Base-by-base conservation (phyloP, 768 basidiomycete genomes). In the Mycena filopes region DNA sequence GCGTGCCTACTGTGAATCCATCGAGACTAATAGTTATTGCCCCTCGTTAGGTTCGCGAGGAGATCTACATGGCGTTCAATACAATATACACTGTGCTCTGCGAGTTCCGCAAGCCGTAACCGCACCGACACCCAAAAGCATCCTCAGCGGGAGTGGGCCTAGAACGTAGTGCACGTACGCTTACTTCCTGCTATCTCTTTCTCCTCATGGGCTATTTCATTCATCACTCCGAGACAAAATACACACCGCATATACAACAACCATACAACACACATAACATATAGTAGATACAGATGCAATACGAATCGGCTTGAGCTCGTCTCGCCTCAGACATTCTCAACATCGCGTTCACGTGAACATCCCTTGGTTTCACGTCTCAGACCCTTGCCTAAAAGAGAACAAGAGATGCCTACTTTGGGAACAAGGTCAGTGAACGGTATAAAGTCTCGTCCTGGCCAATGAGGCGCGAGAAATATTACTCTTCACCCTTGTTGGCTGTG, bases 31-130 rank as follows among this genome's bases (percentile, higher is more conserved):
- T 67, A 65, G 16, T 7, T 68, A 76, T 78, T 77, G 70, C 75
- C 67, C 74, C 64, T 73, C 69, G 21, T 21, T 78, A 97, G 95
- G 92, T 98, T 80, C 87, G 98, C 80, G 96, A 98, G 82, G 97
- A 99, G 86, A 99, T 99, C 70, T 99, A 99, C 77, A 95, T 94
- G 36, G 98, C 98, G 26, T 99, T 99, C 91, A 98, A 98, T 82
- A 95, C 95, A 62, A 99, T 63, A 63, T 63, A 63, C 48, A 63
- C 62, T 9, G 62, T 56, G 47, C 55, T 63, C 29, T 63, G 62
- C 55, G 62, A 56, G 55, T 63, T 63, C 62, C 62, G 62, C 62
- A 63, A 63, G 62, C 62, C 62, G 46, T 56, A 48, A 56, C 59
- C 58, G 36, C 36, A 5, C 36, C 5, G 11, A 11, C 36, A 2